Base-by-base conservation (phyloP, 2,329 filamentous ascomycete genomes). In the Ophiostoma novo-ulmi region DNA sequence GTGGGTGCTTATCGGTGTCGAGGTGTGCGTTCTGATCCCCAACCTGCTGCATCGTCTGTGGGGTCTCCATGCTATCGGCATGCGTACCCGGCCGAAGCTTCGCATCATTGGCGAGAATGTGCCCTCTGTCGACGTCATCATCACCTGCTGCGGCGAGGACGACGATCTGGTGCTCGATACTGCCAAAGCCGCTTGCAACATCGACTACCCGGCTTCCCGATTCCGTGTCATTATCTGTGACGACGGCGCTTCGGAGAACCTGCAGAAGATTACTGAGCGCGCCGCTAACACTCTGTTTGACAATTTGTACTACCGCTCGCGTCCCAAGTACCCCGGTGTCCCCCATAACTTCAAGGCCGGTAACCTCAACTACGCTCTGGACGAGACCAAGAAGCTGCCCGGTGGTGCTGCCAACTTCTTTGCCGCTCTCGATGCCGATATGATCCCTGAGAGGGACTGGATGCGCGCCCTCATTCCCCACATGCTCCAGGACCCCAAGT, bases 371-470 rank as follows among this genome's bases (percentile, higher is more conserved):
- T 85, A 86, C 70, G 88, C 85, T 58, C 78, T 87, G 22, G 83
- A 87, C 14, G 80, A 82, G 71, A 80, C 82, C 3, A 79, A 81
- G 35, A 75, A 78, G 35, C 78, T 88, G 61, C 84, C 85, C 1
- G 85, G 85, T 26, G 86, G 86, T 35, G 81, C 84, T 26, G 82
- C 81, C 44, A 81, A 85, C 74, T 89, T 82, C 76, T 86, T 89
- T 77, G 87, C 63, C 10, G 70, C 70, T 1, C 68, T 70, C 7
- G 70, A 71, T 17, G 88, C 87, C 22, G 88, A 90, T 76, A 90
- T 90, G 88, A 89, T 90, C 77, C 85, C 87, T 6, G 85, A 89
- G 76, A 80, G 80, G 69, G 79, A 85, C 67, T 89, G 87, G 86
- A 81, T 89, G n/a, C 84, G 87, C 52, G 83, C 85, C 36, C 76